Base-by-base conservation (phyloP, 441 rosid genomes). In the Gossypium schwendimanii region DNA sequence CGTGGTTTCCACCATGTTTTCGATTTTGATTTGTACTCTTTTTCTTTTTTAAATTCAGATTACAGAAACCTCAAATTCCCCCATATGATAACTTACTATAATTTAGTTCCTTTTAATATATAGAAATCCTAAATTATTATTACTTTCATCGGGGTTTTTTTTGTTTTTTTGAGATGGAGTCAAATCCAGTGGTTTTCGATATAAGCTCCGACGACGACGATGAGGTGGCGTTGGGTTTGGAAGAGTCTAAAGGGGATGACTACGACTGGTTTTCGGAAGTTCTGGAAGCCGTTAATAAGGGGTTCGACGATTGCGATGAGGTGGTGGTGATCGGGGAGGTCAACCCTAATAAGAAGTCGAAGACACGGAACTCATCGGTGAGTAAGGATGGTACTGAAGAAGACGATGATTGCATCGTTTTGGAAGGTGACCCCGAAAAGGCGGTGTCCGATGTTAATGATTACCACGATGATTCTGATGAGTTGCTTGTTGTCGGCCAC, bases 131-230 rank as follows among this genome's bases (percentile, higher is more conserved):
- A 36, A 10, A 5, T 11, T 20, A 20, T 9, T 39, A 18, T 15
- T 15, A 18, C 20, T 18, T 18, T 54, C 11, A 2, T 14, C 52
- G 0, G 9, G 6, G 2, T 24, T 24, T 31, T 18, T 52, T 5
- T 20, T 23, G 63, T n/a, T 54, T 23, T 20, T 44, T 21, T 15
- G 4, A 18, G 70, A 86, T 83, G 86, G 84, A 47, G 20, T 54
- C 75, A 41, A 78, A 69, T 71, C 73, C 76, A 0, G 75, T 74
- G 12, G 76, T 91, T 8, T 80, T 91, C 39, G 89, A 91, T 36
- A 78, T 91, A 76, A 89, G 95, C 70, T 93, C 98, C 49, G 98
- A 86, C 64, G 97, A 93, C 15, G 98, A 93, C 15, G 98, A 92
- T 26, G 71, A 67, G 9, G 15, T 7, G 71, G 6, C 33, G 49